Evolutionary conservation across 768 basidiomycete species (phyloP).

Genomic region (Boletus pseudo-olivaceus): DNA sequence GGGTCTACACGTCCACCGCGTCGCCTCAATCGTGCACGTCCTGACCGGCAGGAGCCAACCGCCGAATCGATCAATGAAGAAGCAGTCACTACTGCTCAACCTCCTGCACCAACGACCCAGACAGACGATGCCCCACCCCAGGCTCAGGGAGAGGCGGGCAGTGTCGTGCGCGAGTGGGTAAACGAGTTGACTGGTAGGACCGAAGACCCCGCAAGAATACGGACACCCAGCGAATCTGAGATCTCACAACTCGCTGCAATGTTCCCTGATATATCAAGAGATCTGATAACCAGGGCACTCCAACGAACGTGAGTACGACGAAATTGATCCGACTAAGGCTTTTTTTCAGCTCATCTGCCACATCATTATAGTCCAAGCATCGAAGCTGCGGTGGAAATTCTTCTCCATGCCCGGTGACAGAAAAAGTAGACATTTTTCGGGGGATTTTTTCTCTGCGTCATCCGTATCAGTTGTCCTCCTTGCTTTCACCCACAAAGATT

Average conservation of each 20-base stretch:
- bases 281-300: conserved; percentile 69
- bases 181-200: conserved; percentile 70
- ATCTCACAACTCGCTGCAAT: conserved; percentile 70
- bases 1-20: conserved; percentile 62
- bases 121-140: conserved; percentile 18
- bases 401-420: conserved; percentile 48
- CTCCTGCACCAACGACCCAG: conserved; percentile 26
- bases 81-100: conserved; percentile 58
- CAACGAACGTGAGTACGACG: conserved; percentile 64
- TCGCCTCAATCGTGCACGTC: conserved; percentile 70
- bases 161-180: conserved; percentile 74
- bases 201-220: conserved; percentile 54
- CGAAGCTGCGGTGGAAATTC: conserved; percentile 77
- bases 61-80: conserved; percentile 46
- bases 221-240: conserved; percentile 73
- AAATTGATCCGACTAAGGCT: not conserved
- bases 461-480: not conserved
- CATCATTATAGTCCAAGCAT: conserved; percentile 56
- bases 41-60: conserved; percentile 41
- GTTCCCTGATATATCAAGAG: conserved; percentile 79
- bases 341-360: conserved; percentile 6
- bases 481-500: not conserved
- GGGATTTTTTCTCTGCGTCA: not conserved
- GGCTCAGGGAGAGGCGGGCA: conserved; percentile 28
- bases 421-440: not conserved